Evolutionary conservation across 139 green algal genomes (phyloP).

Genomic region (Raphidocelis subcapitata): DNA sequence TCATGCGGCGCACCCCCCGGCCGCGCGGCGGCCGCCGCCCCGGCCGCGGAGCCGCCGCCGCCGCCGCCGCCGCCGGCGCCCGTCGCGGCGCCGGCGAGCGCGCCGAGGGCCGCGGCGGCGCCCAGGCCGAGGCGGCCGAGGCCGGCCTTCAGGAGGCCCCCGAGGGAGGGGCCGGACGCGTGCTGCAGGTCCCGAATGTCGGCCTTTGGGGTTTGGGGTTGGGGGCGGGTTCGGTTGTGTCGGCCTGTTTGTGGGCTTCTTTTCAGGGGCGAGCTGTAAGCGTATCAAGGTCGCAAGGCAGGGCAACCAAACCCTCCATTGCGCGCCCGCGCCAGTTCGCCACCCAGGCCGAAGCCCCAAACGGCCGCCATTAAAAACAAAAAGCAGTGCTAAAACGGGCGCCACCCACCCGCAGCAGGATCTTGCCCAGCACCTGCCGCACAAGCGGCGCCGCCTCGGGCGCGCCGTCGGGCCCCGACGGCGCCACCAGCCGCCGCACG

Average conservation of each 20-base stretch:
- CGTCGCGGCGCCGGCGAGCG: slow-evolving; percentile 53
- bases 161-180: slow-evolving; percentile 39
- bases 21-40: background rate
- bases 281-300: too few relatives aligned
- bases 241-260: too few relatives aligned
- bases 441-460: slow-evolving; percentile 25
- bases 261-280: too few relatives aligned
- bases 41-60: slow-evolving; percentile 7
- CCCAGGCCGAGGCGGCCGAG: slow-evolving; percentile 56
- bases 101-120: slow-evolving; percentile 20
- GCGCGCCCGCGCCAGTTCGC: too few relatives aligned
- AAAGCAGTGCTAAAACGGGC: background rate
- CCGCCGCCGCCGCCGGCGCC: slow-evolving; percentile 55
- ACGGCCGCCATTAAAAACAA: background rate
- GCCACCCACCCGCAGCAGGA: slow-evolving; percentile 36
- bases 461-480: slow-evolving; percentile 32
- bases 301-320: too few relatives aligned
- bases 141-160: slow-evolving; percentile 51
- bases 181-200: slow-evolving; percentile 35
- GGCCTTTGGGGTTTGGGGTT: too few relatives aligned
- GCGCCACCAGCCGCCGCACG: slow-evolving; percentile 31
- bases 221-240: too few relatives aligned
- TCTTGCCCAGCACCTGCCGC: slow-evolving; percentile 26
- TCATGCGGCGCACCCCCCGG: slow-evolving; percentile 18
- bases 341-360: background rate